Base-by-base conservation (phyloP, 1,284 basidiomycete species). In the Heterobasidion parviporum region DNA sequence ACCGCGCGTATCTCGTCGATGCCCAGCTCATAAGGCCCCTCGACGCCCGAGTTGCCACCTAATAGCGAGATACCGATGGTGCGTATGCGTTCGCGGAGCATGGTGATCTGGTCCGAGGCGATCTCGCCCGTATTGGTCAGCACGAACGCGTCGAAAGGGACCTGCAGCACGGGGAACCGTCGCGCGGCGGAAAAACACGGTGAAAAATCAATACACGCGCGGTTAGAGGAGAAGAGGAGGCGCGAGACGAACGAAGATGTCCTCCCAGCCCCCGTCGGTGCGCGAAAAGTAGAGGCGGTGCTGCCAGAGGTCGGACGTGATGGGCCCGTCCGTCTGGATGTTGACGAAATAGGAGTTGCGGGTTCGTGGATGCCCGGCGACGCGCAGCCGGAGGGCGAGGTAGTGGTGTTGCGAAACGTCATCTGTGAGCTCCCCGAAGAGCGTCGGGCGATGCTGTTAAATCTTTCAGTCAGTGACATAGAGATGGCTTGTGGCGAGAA, bases 261-360 rank as follows among this genome's bases (percentile, higher is more conserved):
- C 87, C 68, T 94, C 89, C 93, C 94, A 96, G 9, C 76, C 74
- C 15, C 85, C 85, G 54, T 89, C 84, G 20, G 76, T 73, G 53
- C 81, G 77, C 56, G 80, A 75, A 67, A 94, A 89, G 70, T 83
- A 91, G 41, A 96, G 73, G 41, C 90, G 78, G 65, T 96, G 93
- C 65, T 95, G 94, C 85, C 92, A 96, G 18, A 96, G 73, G 68
- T 94, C 92, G 20, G 83, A 85, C 46, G 81, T 78, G 51, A 89
- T 77, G 2, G 87, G 83, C 1, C 89, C 88, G 52, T 87, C 81
- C 2, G 92, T 94, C 68, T 95, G 93, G 35, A 96, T 72, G 68
- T 96, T 96, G 57, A 93, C 89, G 64, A 89, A 93, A 70, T 92
- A 93, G 7, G 89, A 88, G 61, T 82, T 83, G 57, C 81, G 79